Evolutionary conservation across 345 rosid genomes (phyloP).

Genomic region (Raphanus sativus): DNA sequence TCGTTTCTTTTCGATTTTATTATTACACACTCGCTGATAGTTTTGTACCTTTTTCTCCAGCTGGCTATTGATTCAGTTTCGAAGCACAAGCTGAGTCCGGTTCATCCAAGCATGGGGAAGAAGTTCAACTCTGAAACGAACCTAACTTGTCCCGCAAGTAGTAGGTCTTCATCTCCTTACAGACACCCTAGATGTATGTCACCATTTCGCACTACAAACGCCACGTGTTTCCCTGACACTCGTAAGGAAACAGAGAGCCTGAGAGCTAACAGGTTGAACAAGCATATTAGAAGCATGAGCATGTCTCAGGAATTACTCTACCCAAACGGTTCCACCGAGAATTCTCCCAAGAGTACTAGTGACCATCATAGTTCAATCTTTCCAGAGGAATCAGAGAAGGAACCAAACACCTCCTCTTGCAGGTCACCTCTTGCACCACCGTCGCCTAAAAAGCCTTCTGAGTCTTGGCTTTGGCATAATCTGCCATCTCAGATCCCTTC

Average conservation of each 20-base stretch:
- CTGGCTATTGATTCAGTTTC: slow-evolving; percentile 41
- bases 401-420: background rate
- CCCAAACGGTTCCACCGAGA: slow-evolving; percentile 43
- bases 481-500: slow-evolving; percentile 55
- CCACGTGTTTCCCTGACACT: slow-evolving; percentile 47
- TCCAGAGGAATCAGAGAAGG: slow-evolving; percentile 22
- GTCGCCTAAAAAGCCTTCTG: slow-evolving; percentile 75
- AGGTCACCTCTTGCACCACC: slow-evolving; percentile 51
- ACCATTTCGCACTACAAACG: slow-evolving; percentile 48
- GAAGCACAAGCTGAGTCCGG: slow-evolving; percentile 44
- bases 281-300: slow-evolving; percentile 44
- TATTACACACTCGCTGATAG: background rate
- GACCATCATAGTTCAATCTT: slow-evolving; percentile 29
- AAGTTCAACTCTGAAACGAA: background rate
- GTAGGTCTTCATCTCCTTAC: slow-evolving; percentile 60
- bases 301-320: slow-evolving; percentile 51
- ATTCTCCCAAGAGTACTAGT: background rate
- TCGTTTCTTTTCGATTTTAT: background rate
- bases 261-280: slow-evolving; percentile 47
- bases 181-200: slow-evolving; percentile 52
- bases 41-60: slow-evolving; percentile 43
- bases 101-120: slow-evolving; percentile 17
- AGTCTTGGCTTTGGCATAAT: slow-evolving; percentile 88
- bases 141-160: slow-evolving; percentile 39
- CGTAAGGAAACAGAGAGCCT: slow-evolving; percentile 58